Conservation (phyloP, 2,329 filamentous ascomycete genomes). For the Phialocephala subalpina region DNA sequence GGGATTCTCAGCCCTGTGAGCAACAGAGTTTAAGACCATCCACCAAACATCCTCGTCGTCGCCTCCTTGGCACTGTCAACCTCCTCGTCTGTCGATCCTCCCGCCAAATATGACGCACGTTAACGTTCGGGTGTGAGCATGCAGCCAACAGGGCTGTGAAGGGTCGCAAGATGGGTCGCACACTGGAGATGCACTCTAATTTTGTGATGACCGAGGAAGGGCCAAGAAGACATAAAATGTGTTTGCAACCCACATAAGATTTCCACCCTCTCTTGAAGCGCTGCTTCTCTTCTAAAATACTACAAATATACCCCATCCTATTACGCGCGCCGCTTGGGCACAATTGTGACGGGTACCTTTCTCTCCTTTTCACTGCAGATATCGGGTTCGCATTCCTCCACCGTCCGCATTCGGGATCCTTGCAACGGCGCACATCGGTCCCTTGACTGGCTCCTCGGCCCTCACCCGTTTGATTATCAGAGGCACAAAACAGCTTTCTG, state of each 20-base stretch:
- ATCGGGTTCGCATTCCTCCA: not conserved
- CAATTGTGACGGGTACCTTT: not conserved
- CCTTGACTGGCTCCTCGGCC: not conserved
- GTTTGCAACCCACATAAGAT: not conserved
- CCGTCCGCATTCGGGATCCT: not conserved
- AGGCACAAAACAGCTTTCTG: not conserved
- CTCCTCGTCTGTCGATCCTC: constrained; percentile 15
- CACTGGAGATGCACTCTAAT: not conserved
- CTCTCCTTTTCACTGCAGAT: constrained; percentile 12
- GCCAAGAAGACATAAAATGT: constrained; percentile 4
- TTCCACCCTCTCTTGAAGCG: not conserved
- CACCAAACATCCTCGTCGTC: not conserved
- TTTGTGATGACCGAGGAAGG: constrained; percentile 9
- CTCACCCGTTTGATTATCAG: not conserved
- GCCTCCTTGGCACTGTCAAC: constrained; percentile 1
- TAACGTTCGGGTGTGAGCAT: not conserved
- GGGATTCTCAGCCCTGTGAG: constrained; percentile 20
- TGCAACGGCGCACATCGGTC: not conserved
- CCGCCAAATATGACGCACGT: constrained; percentile 15
- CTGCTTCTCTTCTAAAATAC: not conserved
- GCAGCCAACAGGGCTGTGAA: constrained; percentile 10
- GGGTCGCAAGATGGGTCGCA: not conserved
- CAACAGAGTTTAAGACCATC: not conserved
- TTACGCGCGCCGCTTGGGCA: not conserved
- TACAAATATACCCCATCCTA: not conserved